A percentile compares a stretch with the other conserved stretches of the same genome.
phyloP scores from a whole-genome alignment of 164 flowering plant genomes.

The Sedum album region DNA sequence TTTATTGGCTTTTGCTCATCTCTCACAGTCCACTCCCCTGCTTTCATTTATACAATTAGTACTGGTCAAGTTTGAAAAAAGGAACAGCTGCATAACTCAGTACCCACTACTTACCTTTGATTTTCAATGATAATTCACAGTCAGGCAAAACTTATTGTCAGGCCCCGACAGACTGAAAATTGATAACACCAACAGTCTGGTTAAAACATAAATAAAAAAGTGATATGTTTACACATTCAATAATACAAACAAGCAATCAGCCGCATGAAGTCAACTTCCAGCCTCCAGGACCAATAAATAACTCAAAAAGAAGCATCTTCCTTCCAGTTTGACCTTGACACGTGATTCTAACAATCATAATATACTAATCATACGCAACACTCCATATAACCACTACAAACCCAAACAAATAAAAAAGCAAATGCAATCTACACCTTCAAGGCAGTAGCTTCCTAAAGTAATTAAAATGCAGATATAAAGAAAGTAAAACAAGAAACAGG shows the following conservation, averaged over 20 bases:
- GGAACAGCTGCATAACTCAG: too few species aligned
- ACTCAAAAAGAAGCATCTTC: not conserved
- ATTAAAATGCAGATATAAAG: not conserved
- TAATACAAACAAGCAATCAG: not conserved
- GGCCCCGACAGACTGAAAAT: too few species aligned
- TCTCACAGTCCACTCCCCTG: slow-evolving; percentile 73
- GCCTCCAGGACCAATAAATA: not conserved
- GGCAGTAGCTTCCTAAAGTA: too few species aligned
- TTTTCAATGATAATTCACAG: slow-evolving; percentile 61
- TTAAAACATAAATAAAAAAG: too few species aligned
- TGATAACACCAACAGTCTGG: too few species aligned
- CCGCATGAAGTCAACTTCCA: not conserved
- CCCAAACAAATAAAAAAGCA: not conserved
- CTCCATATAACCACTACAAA: not conserved
- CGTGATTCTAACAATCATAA: not conserved
- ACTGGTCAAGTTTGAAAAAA: not conserved
- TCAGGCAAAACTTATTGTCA: too few species aligned
- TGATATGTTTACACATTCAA: not conserved
- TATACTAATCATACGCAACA: not conserved
- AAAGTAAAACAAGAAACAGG: not conserved
- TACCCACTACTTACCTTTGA: slow-evolving; percentile 51
- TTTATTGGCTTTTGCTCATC: slow-evolving; percentile 56
- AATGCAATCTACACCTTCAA: not conserved
- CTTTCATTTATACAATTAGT: not conserved
- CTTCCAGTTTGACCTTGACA: not conserved